Base-by-base conservation (phyloP, 176 grass and related monocot genomes). In the Phoenix roebelenii region DNA sequence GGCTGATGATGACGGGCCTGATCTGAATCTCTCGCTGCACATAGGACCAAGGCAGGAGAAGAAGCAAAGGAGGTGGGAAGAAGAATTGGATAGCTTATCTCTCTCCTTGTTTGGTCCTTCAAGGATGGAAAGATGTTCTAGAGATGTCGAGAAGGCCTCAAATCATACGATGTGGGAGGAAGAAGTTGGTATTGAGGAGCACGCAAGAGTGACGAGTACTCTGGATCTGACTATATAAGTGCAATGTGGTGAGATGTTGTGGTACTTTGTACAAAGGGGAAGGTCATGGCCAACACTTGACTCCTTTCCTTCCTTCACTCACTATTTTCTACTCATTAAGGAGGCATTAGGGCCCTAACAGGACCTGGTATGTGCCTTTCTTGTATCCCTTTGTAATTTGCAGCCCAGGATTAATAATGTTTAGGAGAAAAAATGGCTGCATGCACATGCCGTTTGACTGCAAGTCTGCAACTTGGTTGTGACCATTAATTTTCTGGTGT, bases 141-240 rank as follows among this genome's bases (percentile, higher is more conserved):
- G 32, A 18, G 16, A 19, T 20, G 20, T 6, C 4, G 48, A 64
- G 0, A 17, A 60, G 7, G 7, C 50, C 23, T 53, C 63, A 53
- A 18, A 66, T 14, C 22, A 26, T 50, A 26, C 50, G 54, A 48
- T 5, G 15, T 12, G 48, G 18, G 19, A 57, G 25, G 54, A n/a
- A 17, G 17, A 20, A 7, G 39, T 64, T 39, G 54, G 61, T 60
- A 52, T 68, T 55, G 71, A 17, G 50, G 59, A 52, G 1, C 32
- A 61, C 66, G 35, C 71, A 66, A 63, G 60, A 64, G 53, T 71
- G 82, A n/a, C 51, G 30, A 84, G 76, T 84, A 84, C 76, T 75
- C 82, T 84, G 57, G 61, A 66, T 79, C 82, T 84, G 76, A 79
- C 76, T 66, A 63, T 75, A 75, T 75, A 61, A 57, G 26, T 68